Base-by-base conservation (phyloP, 306 rosid species). In the Rosa persica region DNA sequence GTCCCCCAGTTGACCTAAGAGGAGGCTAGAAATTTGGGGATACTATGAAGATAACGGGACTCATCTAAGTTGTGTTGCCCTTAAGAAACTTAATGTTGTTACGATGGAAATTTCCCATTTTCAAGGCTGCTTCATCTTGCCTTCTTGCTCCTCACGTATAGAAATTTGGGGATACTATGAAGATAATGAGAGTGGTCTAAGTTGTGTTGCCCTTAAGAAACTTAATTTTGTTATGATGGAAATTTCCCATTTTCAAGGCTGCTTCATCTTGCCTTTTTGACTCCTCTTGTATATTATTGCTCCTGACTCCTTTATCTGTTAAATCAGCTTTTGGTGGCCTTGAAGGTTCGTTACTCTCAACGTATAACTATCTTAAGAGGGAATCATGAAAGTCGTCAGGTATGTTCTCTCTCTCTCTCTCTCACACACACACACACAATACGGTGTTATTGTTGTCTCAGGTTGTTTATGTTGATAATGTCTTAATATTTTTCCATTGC, bases 321-420 rank as follows among this genome's bases (percentile, higher is more conserved):
- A 43, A 17, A 87, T 71, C 98, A 96, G 98, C 97, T 96, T 73
- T 82, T 96, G 83, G 99, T 96, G 80, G 92, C 99, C 76, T 88
- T 96, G 78, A 96, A 96, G 86, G 98, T 96, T 85, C 94, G 98
- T 20, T 93, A 91, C 79, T 81, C 91, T 58, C 99, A 93, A 64
- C 93, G 98, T 39, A 91, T 96, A 68, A 96, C 97, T 80, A 96
- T 96, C 86, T 86, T 96, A 57, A 89, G 98, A 84, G 99, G 98
- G 86, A 96, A 96, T 86, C 99, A 96, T 80, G 98, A 96, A 88
- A 96, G 99, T 81, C 98, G 99, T 38, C 98, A 96, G 98, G 99
- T 96, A 82, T 77, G 81, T 6, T 6, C 15, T 8, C 25, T 54
- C 15, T 15, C 70, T 30, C n/a, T 19, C 54, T 5, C 15, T 30